Evolutionary conservation across 2,329 filamentous ascomycete species (phyloP), one percentile per base, ranked within the genome.

Genomic region (Colletotrichum lupini): DNA sequence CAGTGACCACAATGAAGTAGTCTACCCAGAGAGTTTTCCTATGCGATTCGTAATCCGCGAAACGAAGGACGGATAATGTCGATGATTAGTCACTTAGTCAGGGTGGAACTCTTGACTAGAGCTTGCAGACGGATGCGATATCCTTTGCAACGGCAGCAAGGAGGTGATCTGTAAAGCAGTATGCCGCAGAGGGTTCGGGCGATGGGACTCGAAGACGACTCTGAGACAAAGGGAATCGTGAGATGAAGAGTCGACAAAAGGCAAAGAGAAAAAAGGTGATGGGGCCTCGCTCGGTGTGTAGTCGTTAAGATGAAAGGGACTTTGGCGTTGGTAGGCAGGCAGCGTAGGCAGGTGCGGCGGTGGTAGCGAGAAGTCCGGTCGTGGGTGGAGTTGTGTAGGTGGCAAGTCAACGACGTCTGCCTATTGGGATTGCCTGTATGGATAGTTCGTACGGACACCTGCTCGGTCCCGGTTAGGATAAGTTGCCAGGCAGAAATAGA

Each of bases 401-500:
- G 42, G 42, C 42, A 49, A 49, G 16, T 49, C 19, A 49, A 49
- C n/a, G 19, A 52, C 32, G 32, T 55, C 56, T 67, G 61, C 46
- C 63, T 61, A 49, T 49, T n/a, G 42, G 42, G 56, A 8, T 12
- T 53, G 19, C 32, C 19, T n/a, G 26, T 30, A 30, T 8, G 30
- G 30, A 30, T 30, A 56, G 24, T 56, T 42, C 14, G 14, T 16
- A 42, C 37, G 37, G 37, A 22, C 7, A 28, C n/a, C 26, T 24
- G 12, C 35, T 60, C 22, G 26, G 60, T 24, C 46, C 26, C 28
- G 60, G 42, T 63, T 24, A 63, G 58, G 19, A 55, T 37, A 30
- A 46, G 6, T 30, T 24, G 26, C 19, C 46, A 72, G 57, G 57
- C 28, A 68, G 37, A 35, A 46, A n/a, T 11, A 70, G 53, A 55